Evolutionary conservation across 2,329 filamentous ascomycete species (phyloP).

Genomic region (Fusarium palustre): DNA sequence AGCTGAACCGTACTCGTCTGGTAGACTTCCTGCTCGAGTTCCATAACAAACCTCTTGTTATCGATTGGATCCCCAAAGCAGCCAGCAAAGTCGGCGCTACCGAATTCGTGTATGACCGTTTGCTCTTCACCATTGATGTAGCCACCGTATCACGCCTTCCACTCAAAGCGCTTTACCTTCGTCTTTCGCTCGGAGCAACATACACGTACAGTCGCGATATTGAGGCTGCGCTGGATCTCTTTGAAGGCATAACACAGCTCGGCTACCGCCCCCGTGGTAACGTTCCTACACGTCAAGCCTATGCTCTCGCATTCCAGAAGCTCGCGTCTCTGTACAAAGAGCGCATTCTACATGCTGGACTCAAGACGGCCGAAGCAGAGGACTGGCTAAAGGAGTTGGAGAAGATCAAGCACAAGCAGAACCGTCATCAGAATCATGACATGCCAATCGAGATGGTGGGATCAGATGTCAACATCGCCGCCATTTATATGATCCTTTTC

Average conservation of each 20-base stretch:
- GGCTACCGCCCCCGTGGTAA: constrained; percentile 56
- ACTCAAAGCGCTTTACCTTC: constrained; percentile 54
- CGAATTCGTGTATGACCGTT: constrained; percentile 47
- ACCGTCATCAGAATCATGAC: constrained; percentile 53
- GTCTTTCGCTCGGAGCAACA: constrained; percentile 53
- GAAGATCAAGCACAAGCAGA: constrained; percentile 53
- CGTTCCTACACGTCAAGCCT: constrained; percentile 54
- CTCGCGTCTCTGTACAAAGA: constrained; percentile 55
- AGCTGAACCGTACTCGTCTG: constrained; percentile 47
- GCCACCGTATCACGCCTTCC: constrained; percentile 53
- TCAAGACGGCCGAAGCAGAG: constrained; percentile 44
- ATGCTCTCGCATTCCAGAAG: constrained; percentile 56
- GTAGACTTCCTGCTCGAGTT: constrained; percentile 54
- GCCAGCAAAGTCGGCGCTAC: constrained; percentile 52
- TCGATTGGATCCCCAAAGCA: constrained; percentile 58
- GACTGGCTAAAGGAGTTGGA: constrained; percentile 53
- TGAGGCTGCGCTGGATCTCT: constrained; percentile 51
- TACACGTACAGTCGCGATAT: constrained; percentile 52
- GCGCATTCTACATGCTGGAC: constrained; percentile 48
- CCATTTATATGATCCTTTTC: constrained; percentile 56
- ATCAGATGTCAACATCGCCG: constrained; percentile 57
- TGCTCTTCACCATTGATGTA: constrained; percentile 50
- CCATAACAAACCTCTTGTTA: constrained; percentile 49
- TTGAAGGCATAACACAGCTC: constrained; percentile 53
- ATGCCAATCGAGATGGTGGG: constrained; percentile 57